Evolutionary conservation across 2,329 filamentous ascomycete species (phyloP).

Genomic region (Alternaria ethzedia): DNA sequence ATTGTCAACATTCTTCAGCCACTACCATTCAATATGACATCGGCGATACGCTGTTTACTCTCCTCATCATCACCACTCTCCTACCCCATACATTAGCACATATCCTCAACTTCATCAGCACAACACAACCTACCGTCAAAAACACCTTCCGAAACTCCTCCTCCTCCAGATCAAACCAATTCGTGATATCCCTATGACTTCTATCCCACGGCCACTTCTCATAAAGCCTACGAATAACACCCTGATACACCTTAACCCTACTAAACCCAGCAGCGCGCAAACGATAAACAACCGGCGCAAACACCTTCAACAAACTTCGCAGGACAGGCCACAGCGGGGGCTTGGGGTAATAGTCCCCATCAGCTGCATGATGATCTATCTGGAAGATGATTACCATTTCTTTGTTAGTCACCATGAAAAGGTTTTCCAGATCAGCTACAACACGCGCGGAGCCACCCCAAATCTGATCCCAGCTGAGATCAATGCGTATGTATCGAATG

Average conservation of each 20-base stretch:
- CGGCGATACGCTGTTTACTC: not conserved
- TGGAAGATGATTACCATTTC: not conserved
- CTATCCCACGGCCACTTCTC: not conserved
- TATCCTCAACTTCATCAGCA: not conserved
- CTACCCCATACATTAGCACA: not conserved
- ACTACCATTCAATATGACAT: not conserved
- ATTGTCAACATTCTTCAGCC: not conserved
- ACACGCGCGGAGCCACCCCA: not conserved
- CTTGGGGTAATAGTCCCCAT: not conserved
- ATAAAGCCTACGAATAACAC: not conserved
- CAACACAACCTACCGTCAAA: not conserved
- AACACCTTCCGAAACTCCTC: not conserved
- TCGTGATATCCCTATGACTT: not conserved
- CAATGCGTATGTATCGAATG: not conserved
- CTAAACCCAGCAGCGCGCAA: not conserved
- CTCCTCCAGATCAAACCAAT: not conserved
- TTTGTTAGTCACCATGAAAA: not conserved
- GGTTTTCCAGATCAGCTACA: not conserved
- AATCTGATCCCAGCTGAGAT: not conserved
- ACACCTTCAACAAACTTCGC: not conserved
- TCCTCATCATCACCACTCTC: not conserved
- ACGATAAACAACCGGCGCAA: not conserved
- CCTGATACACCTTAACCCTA: not conserved
- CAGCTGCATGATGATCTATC: not conserved
- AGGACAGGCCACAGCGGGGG: not conserved